Base-by-base conservation (phyloP, 2,329 filamentous ascomycete genomes). In the Colletotrichum ledebouriae region DNA sequence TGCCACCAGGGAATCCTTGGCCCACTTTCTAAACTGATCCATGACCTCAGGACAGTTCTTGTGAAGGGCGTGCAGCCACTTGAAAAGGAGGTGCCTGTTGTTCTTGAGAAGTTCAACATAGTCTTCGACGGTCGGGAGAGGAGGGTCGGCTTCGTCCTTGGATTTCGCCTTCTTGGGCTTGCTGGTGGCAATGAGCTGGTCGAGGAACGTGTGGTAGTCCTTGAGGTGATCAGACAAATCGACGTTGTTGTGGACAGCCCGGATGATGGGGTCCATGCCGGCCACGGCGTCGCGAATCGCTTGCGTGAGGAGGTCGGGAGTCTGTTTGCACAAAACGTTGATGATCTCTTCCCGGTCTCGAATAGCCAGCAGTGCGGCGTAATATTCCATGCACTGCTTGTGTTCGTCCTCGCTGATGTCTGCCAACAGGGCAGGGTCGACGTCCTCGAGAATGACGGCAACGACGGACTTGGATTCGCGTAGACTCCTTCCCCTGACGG, bases 241-340 rank as follows among this genome's bases (percentile, higher is more conserved):
- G 25, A 94, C 86, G 2, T 87, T 86, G 61, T 92, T 86, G 75
- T 95, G 93, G 6, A 94, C 82, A 3, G 84, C 81, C 22, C 92
- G 85, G 63, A 96, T 93, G 67, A 94, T 88, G 0, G 91, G 91
- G 59, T 94, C 92, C 72, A 92, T 93, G 2, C 90, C 89, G 0
- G 85, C 82, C 6, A 94, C 86, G 0, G 84, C 78, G 65, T 93
- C 90, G 34, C 87, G 85, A 55, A 94, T 80, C 1, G 88, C 84
- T 9, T 88, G 85, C 0, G 92, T 94, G n/a, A 94, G 83, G 10
- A 91, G 83, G 73, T 95, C 93, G 0, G 93, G 92, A 25, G 84
- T 87, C 52, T 88, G 84, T 13, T 87, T 86, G 77, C 92, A 95
- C 13, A 94, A 79, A 0, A 89, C 86, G 12, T 85, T 83, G 12